These are phyloP conservation scores for Solanum hybrid DNA, from an alignment of 305 asterid species.

Conservation along the genomic window DNA sequence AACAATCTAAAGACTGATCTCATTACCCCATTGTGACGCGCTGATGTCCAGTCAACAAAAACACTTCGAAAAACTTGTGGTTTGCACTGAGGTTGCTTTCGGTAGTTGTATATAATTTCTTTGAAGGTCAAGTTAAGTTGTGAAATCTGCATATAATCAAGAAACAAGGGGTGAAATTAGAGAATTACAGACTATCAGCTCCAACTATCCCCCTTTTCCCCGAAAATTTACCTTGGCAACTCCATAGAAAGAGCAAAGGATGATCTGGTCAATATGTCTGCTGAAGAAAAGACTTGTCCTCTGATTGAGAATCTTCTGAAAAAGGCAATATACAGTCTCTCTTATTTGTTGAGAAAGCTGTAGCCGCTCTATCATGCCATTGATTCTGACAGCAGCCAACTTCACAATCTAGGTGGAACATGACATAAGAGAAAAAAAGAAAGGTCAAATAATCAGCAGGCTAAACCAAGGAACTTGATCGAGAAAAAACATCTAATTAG, in stretches of 20 bases:
- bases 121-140: conserved; percentile 85
- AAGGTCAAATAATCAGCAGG: not conserved
- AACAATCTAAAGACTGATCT: conserved; percentile 2
- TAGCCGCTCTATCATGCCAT: conserved; percentile 94
- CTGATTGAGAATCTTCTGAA: conserved; percentile 77
- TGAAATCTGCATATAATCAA: conserved; percentile 63
- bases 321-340: conserved; percentile 80
- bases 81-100: conserved; percentile 96
- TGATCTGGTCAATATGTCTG: conserved; percentile 92
- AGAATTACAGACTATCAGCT: conserved; percentile 9
- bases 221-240: conserved; percentile 64
- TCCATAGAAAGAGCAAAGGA: conserved; percentile 95
- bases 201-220: not conserved
- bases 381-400: conserved; percentile 96
- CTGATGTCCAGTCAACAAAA: conserved; percentile 69
- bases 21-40: conserved; percentile 56
- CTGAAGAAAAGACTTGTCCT: conserved; percentile 71
- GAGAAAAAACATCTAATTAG: not conserved
- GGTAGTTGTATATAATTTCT: conserved; percentile 84
- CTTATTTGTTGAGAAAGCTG: conserved; percentile 80
- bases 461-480: not conserved
- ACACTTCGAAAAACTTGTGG: conserved; percentile 95
- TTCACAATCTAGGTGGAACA: conserved; percentile 51
- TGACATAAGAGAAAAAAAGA: not conserved
- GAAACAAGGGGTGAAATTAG: not conserved